Conservation (phyloP, 495 filamentous ascomycete species). For the Trichoderma asperelloides region DNA sequence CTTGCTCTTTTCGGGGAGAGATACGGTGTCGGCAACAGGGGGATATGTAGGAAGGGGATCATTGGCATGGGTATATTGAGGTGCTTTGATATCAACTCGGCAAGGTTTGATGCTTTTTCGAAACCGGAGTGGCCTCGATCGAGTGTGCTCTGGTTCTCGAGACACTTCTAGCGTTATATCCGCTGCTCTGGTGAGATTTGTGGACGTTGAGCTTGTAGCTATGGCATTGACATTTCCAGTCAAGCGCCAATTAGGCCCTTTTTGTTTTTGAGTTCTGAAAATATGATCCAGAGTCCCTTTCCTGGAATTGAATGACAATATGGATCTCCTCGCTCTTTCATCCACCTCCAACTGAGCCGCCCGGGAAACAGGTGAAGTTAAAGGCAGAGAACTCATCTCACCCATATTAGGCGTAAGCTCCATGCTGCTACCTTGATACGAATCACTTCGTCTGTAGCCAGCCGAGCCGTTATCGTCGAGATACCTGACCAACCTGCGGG, state of each 20-base stretch:
- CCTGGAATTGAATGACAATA: conserved; percentile 25
- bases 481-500: neutral
- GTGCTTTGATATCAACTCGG: conserved; percentile 40
- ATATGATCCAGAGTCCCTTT: conserved; percentile 41
- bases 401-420: neutral
- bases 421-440: neutral
- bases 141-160: conserved; percentile 16
- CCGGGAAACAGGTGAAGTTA: conserved; percentile 15
- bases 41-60: conserved; percentile 28
- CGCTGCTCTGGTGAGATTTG: conserved; percentile 10
- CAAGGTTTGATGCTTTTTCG: conserved; percentile 44
- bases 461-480: neutral
- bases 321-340: conserved; percentile 19
- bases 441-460: neutral
- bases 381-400: neutral
- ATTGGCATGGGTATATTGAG: conserved; percentile 40
- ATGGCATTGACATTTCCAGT: neutral
- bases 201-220: neutral
- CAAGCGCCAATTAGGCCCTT: conserved; percentile 11
- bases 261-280: conserved; percentile 31
- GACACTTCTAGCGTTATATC: conserved; percentile 21
- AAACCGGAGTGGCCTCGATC: conserved; percentile 18
- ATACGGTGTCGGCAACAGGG: conserved; percentile 11
- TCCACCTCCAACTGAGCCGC: conserved; percentile 44
- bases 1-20: conserved; percentile 29